Conservation (phyloP, 1,139 yeast species). For the Debaryomyces sp. region DNA sequence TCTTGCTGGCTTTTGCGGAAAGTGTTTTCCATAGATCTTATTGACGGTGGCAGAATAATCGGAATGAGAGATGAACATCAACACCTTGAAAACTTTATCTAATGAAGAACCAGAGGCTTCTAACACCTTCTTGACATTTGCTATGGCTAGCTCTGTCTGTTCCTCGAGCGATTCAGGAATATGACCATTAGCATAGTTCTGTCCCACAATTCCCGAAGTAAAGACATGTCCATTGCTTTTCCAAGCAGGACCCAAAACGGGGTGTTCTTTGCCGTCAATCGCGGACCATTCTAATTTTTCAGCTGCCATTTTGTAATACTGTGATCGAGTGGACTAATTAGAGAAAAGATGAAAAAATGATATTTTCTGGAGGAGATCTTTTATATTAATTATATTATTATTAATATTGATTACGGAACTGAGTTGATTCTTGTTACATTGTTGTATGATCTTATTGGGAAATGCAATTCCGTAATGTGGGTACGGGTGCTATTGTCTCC, state of each 20-base stretch:
- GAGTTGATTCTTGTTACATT: background rate
- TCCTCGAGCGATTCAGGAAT: constrained; percentile 42
- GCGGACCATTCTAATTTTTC: constrained; percentile 43
- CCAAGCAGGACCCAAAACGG: constrained; percentile 50
- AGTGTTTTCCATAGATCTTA: constrained; percentile 48
- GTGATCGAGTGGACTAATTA: background rate
- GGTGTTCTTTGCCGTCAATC: constrained; percentile 37
- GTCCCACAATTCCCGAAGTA: constrained; percentile 46
- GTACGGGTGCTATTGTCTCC: background rate
- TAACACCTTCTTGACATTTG: constrained; percentile 46
- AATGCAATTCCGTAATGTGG: background rate
- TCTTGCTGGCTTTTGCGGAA: constrained; percentile 56
- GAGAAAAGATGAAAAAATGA: background rate
- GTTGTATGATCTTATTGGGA: background rate
- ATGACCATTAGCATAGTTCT: constrained; percentile 34
- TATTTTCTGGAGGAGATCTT: background rate
- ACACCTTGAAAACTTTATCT: constrained; percentile 54
- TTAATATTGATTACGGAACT: background rate
- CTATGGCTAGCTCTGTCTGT: constrained; percentile 50
- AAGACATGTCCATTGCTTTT: constrained; percentile 53
- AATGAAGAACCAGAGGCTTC: constrained; percentile 51
- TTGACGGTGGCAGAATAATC: constrained; percentile 49
- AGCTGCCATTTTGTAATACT: constrained; percentile 21
- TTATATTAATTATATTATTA: background rate
- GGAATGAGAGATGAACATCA: constrained; percentile 51